Evolutionary conservation across 352 stramenopile genomes (phyloP).

Genomic region (Globisporangium nunn): DNA sequence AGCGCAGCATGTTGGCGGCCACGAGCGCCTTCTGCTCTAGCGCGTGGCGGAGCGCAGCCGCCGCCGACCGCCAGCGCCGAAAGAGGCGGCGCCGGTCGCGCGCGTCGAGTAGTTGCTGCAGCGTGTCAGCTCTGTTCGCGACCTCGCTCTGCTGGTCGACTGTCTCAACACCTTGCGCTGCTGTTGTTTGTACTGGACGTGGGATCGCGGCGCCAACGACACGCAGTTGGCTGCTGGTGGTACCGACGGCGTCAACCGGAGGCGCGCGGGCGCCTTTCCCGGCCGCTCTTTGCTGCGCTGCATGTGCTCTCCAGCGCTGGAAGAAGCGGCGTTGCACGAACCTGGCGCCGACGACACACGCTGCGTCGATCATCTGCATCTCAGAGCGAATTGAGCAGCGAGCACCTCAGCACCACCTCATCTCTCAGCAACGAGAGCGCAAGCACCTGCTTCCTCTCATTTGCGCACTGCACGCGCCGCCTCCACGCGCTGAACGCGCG

Average conservation of each 20-base stretch:
- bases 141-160: background rate
- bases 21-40: conserved; percentile 1
- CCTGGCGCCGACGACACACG: conserved; percentile 8
- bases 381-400: background rate
- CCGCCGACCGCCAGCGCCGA: background rate
- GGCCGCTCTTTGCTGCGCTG: background rate
- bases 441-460: conserved; percentile 6
- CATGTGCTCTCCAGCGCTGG: conserved; percentile 7
- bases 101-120: background rate
- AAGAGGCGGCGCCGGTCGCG: background rate
- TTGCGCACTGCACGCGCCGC: background rate
- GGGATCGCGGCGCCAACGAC: background rate
- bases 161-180: background rate
- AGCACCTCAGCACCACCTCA: background rate
- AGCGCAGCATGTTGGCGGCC: background rate
- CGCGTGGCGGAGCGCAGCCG: background rate
- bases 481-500: conserved; percentile 3
- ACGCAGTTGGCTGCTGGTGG: background rate
- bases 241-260: background rate
- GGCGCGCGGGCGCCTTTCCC: background rate
- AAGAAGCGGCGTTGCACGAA: conserved; percentile 15
- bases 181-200: background rate
- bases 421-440: background rate
- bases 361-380: conserved; percentile 9
- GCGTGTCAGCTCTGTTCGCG: background rate